Evolutionary conservation across 192 early-diverging fungal genomes (phyloP), one percentile per base, ranked within the genome.

Genomic region (Coemansia sp.): DNA sequence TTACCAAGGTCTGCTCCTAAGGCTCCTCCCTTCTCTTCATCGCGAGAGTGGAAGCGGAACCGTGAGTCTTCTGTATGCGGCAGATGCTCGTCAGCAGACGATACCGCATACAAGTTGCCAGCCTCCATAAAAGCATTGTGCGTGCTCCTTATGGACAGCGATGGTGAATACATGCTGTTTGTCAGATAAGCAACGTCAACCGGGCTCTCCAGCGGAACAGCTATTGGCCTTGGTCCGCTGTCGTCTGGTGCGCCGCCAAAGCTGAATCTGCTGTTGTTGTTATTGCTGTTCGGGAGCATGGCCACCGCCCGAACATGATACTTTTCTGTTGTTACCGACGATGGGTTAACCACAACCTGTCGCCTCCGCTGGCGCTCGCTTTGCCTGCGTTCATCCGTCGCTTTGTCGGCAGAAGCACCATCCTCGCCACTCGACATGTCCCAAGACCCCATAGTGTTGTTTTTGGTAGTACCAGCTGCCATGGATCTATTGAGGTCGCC

Each of bases 291-390:
- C 10, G 51, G 12, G 20, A 63, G 20, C 25, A 63, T 14, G 6
- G 71, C 66, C 39, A 82, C 61, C 0, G 79, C 65, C 11, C 68
- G 70, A 22, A 82, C 71, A 48, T 77, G 56, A 57, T 66, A 82
- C 17, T 58, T 70, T 63, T 76, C 75, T 4, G 79, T 77, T 16
- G 69, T 62, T 11, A 64, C 64, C 2, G 51, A 54, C 5, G 68
- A 58, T 11, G 72, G 51, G n/a, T 55, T 65, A 49, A 81, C 53
- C 43, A 55, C 79, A 57, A 41, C 57, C 14, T 71, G 79, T 8
- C 79, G 61, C 75, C 44, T 67, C 40, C 68, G 43, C 62, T 76
- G 79, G 25, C 79, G 74, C 17, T 74, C 71, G 19, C 55, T 62
- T n/a, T 41, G n/a, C 11, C 43, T 61, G 14, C 50, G 5, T 8